A percentile compares a stretch with the other conserved stretches of the same genome.
Conservation (phyloP, 257 asterid genomes). For the Solanum sejunctum region DNA sequence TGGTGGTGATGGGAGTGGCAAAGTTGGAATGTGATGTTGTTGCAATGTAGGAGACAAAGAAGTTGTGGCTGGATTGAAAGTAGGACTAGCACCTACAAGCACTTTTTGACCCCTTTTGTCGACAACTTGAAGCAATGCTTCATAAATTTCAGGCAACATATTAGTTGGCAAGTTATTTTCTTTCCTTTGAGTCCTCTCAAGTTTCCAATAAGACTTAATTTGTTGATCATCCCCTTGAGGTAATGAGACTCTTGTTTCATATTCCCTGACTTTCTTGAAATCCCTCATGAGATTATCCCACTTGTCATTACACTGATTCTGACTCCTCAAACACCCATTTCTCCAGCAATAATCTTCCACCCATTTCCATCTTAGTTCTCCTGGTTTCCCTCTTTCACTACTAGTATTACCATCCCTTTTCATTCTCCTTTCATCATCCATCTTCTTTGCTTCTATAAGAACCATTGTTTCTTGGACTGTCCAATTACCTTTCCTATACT, state of each 20-base stretch:
- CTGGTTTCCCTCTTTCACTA: slow-evolving; percentile 39
- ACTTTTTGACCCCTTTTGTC: slow-evolving; percentile 32
- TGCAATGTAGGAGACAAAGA: slow-evolving; percentile 22
- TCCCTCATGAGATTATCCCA: slow-evolving; percentile 96
- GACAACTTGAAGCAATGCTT: slow-evolving; percentile 60
- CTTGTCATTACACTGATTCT: slow-evolving; percentile 88
- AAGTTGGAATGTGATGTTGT: slow-evolving; percentile 15
- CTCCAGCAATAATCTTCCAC: slow-evolving; percentile 92
- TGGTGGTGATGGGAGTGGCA: slow-evolving; percentile 20
- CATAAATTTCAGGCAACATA: slow-evolving; percentile 67
- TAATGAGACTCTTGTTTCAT: slow-evolving; percentile 24
- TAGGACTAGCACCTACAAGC: not conserved
- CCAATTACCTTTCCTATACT: slow-evolving; percentile 95
- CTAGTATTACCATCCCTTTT: slow-evolving; percentile 23
- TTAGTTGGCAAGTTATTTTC: slow-evolving; percentile 59
- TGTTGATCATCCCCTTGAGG: not conserved
- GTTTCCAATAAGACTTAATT: slow-evolving; percentile 55
- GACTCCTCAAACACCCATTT: slow-evolving; percentile 69
- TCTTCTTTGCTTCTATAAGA: slow-evolving; percentile 71
- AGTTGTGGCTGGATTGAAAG: not conserved
- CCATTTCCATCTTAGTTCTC: slow-evolving; percentile 96
- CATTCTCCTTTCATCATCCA: slow-evolving; percentile 82
- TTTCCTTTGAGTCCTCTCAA: slow-evolving; percentile 74
- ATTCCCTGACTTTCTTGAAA: slow-evolving; percentile 81
- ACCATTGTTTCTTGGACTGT: slow-evolving; percentile 74